phyloP scores from a whole-genome alignment of 2,329 filamentous ascomycete genomes.

The Taxawa tesnikishii region DNA sequence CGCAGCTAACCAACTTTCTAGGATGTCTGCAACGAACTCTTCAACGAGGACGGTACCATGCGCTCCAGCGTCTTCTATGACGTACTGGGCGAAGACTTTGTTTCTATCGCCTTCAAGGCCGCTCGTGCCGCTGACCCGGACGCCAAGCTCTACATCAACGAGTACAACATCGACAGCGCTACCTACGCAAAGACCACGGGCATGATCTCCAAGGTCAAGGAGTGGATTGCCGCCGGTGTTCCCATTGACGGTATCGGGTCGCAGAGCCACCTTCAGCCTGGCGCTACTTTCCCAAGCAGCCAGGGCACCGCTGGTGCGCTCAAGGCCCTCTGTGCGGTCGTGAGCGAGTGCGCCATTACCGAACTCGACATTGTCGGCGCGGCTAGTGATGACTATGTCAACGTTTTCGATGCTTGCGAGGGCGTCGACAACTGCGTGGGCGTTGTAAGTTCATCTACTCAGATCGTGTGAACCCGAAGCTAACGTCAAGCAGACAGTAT shows the following conservation, averaged over 20 bases:
- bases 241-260: conserved; percentile 55
- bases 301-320: conserved; percentile 37
- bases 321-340: conserved; percentile 37
- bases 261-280: conserved; percentile 42
- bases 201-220: conserved; percentile 47
- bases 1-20: conserved; percentile 1
- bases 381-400: conserved; percentile 44
- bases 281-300: conserved; percentile 22
- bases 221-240: conserved; percentile 49
- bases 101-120: conserved; percentile 57
- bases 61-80: conserved; percentile 52
- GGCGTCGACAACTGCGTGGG: conserved; percentile 48
- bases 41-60: conserved; percentile 47
- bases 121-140: conserved; percentile 53
- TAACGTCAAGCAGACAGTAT: too few relatives aligned
- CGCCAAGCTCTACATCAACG: conserved; percentile 66
- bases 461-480: too few relatives aligned
- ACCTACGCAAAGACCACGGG: conserved; percentile 44
- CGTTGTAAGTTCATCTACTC: too few relatives aligned
- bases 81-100: conserved; percentile 58
- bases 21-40: conserved; percentile 16
- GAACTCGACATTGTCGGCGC: conserved; percentile 56
- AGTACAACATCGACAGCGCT: conserved; percentile 50
- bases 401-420: conserved; percentile 43
- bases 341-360: conserved; percentile 49